Evolutionary conservation across 2,329 filamentous ascomycete genomes (phyloP).

Genomic region (Arthrobotrys musiformis): DNA sequence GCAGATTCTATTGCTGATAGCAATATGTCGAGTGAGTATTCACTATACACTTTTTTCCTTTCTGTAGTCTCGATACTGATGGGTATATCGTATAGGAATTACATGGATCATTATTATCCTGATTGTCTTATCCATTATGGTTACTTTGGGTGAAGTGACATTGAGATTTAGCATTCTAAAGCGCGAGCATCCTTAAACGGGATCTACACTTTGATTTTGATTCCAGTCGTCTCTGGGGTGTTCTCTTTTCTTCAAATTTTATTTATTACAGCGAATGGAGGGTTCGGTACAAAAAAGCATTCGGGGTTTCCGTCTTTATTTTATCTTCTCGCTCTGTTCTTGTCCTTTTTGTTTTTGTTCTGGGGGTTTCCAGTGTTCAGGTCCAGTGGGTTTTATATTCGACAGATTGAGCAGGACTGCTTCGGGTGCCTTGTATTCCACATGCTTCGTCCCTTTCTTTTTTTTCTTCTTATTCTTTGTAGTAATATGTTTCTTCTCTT

Average conservation of each 20-base stretch:
- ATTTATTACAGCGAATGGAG: conserved; percentile 20
- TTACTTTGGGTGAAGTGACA: conserved; percentile 89
- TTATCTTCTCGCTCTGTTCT: background rate
- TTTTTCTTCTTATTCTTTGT: conserved; percentile 2
- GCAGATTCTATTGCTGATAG: conserved; percentile 91
- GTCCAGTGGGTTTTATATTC: background rate
- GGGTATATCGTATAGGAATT: conserved; percentile 67
- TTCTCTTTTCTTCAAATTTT: background rate
- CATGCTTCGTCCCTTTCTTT: background rate
- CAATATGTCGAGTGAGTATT: conserved; percentile 79
- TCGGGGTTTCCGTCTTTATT: background rate
- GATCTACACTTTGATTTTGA: conserved; percentile 4
- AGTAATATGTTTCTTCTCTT: background rate
- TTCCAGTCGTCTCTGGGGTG: conserved; percentile 30
- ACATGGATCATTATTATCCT: conserved; percentile 98
- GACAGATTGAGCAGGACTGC: conserved; percentile 10
- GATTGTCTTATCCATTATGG: conserved; percentile 88
- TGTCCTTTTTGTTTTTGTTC: background rate
- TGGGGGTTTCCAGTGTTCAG: background rate
- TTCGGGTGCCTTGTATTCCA: background rate
- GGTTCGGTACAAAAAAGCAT: conserved; percentile 12
- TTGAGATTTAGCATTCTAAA: conserved; percentile 81
- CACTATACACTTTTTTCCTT: background rate
- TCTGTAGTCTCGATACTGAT: background rate
- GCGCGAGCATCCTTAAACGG: conserved; percentile 62